Base-by-base conservation (phyloP, 306 rosid genomes). In the Prunus mongolica region DNA sequence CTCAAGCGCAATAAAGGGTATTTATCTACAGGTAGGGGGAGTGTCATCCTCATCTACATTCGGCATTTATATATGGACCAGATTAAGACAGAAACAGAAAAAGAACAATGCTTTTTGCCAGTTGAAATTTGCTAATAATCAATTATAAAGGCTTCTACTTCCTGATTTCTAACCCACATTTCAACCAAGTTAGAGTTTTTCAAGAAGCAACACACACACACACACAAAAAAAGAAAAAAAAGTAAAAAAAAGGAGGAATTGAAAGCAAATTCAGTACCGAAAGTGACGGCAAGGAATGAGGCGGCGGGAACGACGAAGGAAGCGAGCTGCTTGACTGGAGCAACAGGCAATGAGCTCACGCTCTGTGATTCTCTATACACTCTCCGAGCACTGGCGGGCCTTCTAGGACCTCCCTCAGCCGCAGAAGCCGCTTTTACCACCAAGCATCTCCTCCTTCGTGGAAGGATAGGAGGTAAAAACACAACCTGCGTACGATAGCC, bases 361-460 rank as follows among this genome's bases (percentile, higher is more conserved):
- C 80, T 72, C 86, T 89, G 97, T 76, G 97, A 84, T 84, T 91
- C 83, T 64, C 90, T 86, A 55, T 90, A 90, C 49, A 89, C 93
- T 84, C 96, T 88, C 47, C 97, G 89, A 70, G 86, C 71, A 52
- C 83, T 78, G 25, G 76, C 22, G 41, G 83, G 45, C 78, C 91
- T 88, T 67, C 89, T 73, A 3, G 90, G 73, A 70, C 82, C 76
- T 27, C 89, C 87, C 86, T 38, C 44, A 38, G 44, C 44, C 44
- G 44, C 73, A 24, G 88, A 83, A 70, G 85, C 66, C 28, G 89
- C 93, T 77, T 79, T 90, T 18, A 88, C 88, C 25, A 66, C 87
- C 24, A 74, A 44, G 51, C 80, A 62, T 44, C 79, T 34, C 71
- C 87, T 71, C 82, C 87, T 28, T 2, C 69, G 54, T 61, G 62